Evolutionary conservation across 1,284 basidiomycete species (phyloP).

Genomic region (Xanthoconium separans): DNA sequence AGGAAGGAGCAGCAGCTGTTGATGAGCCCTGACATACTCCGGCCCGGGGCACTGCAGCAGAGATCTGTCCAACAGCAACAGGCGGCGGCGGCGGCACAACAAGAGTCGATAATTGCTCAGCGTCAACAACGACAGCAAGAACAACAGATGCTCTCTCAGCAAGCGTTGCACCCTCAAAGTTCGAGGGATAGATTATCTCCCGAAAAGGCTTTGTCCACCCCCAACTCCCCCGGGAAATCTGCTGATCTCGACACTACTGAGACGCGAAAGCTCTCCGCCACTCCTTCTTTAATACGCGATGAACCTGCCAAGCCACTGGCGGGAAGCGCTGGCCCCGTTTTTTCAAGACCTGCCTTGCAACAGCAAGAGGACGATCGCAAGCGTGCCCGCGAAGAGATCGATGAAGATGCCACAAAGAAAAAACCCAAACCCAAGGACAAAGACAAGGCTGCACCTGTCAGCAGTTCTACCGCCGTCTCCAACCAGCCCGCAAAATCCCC

Average conservation of each 20-base stretch:
- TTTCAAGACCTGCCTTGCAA: slow-evolving; percentile 48
- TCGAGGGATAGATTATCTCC: slow-evolving; percentile 26
- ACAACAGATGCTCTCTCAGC: slow-evolving; percentile 32
- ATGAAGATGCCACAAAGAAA: slow-evolving; percentile 61
- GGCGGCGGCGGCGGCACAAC: slow-evolving; percentile 24
- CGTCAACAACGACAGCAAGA: slow-evolving; percentile 30
- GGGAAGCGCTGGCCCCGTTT: slow-evolving; percentile 35
- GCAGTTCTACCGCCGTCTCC: slow-evolving; percentile 37
- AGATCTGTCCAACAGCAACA: slow-evolving; percentile 30
- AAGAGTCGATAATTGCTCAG: slow-evolving; percentile 31
- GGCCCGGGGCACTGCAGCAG: slow-evolving; percentile 12
- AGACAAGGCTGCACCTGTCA: slow-evolving; percentile 35
- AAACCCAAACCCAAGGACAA: slow-evolving; percentile 38
- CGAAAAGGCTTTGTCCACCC: slow-evolving; percentile 22
- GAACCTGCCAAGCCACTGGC: slow-evolving; percentile 31
- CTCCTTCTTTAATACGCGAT: slow-evolving; percentile 71
- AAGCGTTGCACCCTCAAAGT: slow-evolving; percentile 27
- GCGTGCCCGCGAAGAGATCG: slow-evolving; percentile 58
- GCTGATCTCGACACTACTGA: slow-evolving; percentile 61
- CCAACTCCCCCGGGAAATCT: slow-evolving; percentile 26
- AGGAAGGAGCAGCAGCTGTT: slow-evolving; percentile 21
- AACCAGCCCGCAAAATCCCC: slow-evolving; percentile 28
- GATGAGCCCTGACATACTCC: slow-evolving; percentile 21
- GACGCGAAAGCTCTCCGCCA: slow-evolving; percentile 73
- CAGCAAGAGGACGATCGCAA: slow-evolving; percentile 59